phyloP scores from a whole-genome alignment of 257 asterid genomes.

The Solanum piurae region DNA sequence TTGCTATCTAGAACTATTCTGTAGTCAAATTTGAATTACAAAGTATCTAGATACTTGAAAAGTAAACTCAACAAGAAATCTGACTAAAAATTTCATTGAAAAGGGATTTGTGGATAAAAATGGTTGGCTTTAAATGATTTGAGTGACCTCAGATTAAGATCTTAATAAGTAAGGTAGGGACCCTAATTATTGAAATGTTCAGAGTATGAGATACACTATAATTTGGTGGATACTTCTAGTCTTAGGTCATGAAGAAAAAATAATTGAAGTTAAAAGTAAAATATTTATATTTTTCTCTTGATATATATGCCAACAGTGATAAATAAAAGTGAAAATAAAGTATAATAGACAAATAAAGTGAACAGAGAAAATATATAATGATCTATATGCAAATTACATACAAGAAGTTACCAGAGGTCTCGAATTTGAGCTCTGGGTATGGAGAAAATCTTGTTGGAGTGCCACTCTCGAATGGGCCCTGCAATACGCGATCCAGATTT shows the following conservation, averaged over 20 bases:
- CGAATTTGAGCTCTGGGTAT: background rate
- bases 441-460: background rate
- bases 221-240: background rate
- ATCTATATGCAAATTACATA: background rate
- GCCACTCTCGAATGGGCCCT: background rate
- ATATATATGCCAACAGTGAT: background rate
- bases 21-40: background rate
- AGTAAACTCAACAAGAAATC: background rate
- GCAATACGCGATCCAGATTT: background rate
- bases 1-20: background rate
- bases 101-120: background rate
- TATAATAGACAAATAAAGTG: background rate
- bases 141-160: background rate
- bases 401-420: background rate
- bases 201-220: background rate
- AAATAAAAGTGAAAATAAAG: background rate
- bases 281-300: background rate
- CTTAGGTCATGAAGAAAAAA: background rate
- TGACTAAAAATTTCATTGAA: background rate
- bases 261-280: background rate
- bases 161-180: background rate
- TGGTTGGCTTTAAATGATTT: background rate
- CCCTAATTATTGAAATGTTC: background rate
- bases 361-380: background rate
- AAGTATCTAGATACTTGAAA: background rate